These are phyloP conservation scores for Fagopyrum esculentum DNA, from an alignment of 148 eudicot genomes.

Conservation along the genomic window DNA sequence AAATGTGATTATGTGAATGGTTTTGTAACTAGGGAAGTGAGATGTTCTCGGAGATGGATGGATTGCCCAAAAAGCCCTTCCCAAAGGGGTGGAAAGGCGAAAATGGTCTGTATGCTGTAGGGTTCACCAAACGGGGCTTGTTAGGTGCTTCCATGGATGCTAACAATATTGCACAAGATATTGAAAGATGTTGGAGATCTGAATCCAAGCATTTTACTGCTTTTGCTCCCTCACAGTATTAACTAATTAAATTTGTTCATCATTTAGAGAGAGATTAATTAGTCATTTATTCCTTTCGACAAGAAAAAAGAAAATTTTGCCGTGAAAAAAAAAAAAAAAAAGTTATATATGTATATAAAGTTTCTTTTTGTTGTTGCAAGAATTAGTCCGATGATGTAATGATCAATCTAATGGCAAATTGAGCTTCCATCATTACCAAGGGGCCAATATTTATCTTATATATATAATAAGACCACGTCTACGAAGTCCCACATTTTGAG, in stretches of 20 bases:
- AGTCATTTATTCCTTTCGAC: background rate
- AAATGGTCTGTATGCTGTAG: slow-evolving; percentile 59
- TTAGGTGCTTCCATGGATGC: slow-evolving; percentile 77
- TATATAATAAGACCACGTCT: background rate
- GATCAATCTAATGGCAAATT: background rate
- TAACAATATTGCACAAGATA: slow-evolving; percentile 46
- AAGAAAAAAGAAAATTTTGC: background rate
- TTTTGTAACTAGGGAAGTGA: slow-evolving; percentile 35
- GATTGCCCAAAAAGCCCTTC: slow-evolving; percentile 54
- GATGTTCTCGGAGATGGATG: slow-evolving; percentile 62
- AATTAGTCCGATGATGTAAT: too few relatives aligned
- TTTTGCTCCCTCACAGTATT: slow-evolving; percentile 9
- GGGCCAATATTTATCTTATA: background rate
- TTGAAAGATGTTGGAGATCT: slow-evolving; percentile 37
- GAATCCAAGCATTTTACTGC: slow-evolving; percentile 3
- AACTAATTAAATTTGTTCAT: slow-evolving; percentile 1
- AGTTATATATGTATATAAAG: too few relatives aligned
- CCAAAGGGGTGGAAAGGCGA: slow-evolving; percentile 85
- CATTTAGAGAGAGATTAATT: slow-evolving; percentile 10
- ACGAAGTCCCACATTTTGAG: too few relatives aligned
- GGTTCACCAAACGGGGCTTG: slow-evolving; percentile 76
- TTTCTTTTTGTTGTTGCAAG: too few relatives aligned
- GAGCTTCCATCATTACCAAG: background rate
- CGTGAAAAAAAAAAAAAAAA: background rate
- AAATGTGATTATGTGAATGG: slow-evolving; percentile 2